Conservation (phyloP, 1,284 basidiomycete species). For the Ganoderma multipileum region DNA sequence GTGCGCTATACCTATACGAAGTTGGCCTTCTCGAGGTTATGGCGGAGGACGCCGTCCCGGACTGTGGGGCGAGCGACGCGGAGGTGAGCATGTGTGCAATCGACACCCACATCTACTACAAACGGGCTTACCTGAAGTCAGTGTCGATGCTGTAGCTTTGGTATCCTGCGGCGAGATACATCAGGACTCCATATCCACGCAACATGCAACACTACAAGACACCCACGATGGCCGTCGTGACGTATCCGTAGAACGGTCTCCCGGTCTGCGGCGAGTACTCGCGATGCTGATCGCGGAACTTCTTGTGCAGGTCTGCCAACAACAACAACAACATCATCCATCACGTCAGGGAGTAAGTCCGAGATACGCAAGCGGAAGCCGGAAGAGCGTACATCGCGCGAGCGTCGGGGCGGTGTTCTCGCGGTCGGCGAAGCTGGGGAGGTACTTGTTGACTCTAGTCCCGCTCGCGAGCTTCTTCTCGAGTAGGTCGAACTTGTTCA, state of each 20-base stretch:
- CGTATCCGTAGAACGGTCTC: constrained; percentile 60
- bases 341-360: neutral
- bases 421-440: constrained; percentile 65
- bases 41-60: constrained; percentile 61
- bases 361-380: neutral
- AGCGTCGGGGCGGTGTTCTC: constrained; percentile 63
- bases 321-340: neutral
- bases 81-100: neutral
- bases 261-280: constrained; percentile 52
- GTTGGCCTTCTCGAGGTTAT: constrained; percentile 50
- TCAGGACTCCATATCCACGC: neutral
- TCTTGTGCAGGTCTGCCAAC: constrained; percentile 64
- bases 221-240: constrained; percentile 68
- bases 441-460: constrained; percentile 41
- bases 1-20: constrained; percentile 24
- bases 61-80: constrained; percentile 41
- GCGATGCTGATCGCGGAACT: constrained; percentile 63
- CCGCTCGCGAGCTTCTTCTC: constrained; percentile 45
- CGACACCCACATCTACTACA: neutral
- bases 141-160: constrained; percentile 47
- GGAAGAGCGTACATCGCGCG: constrained; percentile 60
- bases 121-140: constrained; percentile 41
- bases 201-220: too few relatives aligned
- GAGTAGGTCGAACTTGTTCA: constrained; percentile 71
- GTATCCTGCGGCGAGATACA: constrained; percentile 45